A percentile compares a stretch with the other conserved stretches of the same genome.
Conservation (phyloP, 352 stramenopile species). For the Pythium apleroticum region DNA sequence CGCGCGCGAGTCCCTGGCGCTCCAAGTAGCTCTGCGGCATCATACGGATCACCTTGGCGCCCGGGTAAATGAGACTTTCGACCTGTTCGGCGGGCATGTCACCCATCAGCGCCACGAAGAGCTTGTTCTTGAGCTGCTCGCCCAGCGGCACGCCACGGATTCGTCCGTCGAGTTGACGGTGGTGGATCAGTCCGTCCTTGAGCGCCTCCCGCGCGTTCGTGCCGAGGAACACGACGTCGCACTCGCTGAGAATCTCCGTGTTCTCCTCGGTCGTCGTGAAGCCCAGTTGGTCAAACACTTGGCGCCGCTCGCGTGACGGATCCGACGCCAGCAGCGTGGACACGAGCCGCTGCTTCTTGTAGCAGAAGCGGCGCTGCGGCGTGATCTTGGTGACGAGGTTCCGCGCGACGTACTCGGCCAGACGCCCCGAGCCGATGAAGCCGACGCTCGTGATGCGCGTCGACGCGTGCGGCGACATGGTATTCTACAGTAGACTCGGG, state of each 20-base stretch:
- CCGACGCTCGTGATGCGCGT: conserved; percentile 57
- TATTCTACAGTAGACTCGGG: not conserved
- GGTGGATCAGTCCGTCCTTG: conserved; percentile 20
- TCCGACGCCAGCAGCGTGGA: conserved; percentile 66
- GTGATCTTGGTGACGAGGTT: conserved; percentile 60
- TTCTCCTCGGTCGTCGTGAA: conserved; percentile 66
- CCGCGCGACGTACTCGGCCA: conserved; percentile 64
- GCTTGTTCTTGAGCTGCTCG: conserved; percentile 37
- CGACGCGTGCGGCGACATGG: conserved; percentile 18
- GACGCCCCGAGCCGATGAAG: conserved; percentile 67
- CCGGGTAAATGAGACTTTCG: conserved; percentile 53
- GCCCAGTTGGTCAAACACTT: conserved; percentile 57
- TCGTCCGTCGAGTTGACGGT: not conserved
- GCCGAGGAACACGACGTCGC: conserved; percentile 69
- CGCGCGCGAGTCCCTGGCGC: conserved; percentile 49
- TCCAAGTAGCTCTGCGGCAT: conserved; percentile 67
- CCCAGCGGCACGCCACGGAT: not conserved
- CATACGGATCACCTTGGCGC: conserved; percentile 73
- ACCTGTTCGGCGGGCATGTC: conserved; percentile 54
- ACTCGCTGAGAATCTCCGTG: conserved; percentile 60
- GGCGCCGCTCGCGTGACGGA: conserved; percentile 50
- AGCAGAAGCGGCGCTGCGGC: conserved; percentile 64
- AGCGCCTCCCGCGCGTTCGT: conserved; percentile 55
- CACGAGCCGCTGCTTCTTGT: conserved; percentile 74
- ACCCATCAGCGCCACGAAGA: conserved; percentile 77